Base-by-base conservation (phyloP, 345 rosid species). In the Syzygium aqueum region DNA sequence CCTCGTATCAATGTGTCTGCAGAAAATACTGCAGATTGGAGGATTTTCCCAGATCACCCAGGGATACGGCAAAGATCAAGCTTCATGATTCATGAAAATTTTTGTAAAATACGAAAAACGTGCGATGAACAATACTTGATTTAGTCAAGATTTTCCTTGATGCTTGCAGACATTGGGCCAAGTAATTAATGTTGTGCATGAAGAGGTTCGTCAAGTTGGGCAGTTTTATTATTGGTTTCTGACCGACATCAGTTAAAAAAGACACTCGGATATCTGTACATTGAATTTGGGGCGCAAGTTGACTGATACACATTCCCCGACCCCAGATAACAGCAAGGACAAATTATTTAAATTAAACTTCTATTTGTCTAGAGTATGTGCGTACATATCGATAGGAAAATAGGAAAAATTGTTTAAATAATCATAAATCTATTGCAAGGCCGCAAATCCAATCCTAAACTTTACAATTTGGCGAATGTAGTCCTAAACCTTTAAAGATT, bases 391-490 rank as follows among this genome's bases (percentile, higher is more conserved):
- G 4, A n/a, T n/a, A n/a, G n/a, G n/a, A n/a, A n/a, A n/a, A 54
- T 19, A 4, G 25, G 1, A 21, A 54, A 54, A 54, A 21, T 21
- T 54, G 4, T 5, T 23, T 11, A 30, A 30, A 17, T 30, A 16
- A 9, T 8, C 1, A 0, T 67, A 67, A 16, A 67, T 30, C 0
- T 8, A 67, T 67, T 67, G 2, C 8, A 30, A 4, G 12, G 2
- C 0, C 0, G 0, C 5, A 10, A 0, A 33, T 67, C 17, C 13
- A 17, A 0, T 17, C 1, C 0, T 17, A 57, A 57, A 25, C 4
- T 25, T 25, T 25, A 57, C 0, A 25, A 57, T 56, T 0, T 56
- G n/a, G 25, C 5, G 0, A 67, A 67, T 2, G 4, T 33, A 67
- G 3, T 67, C 78, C 19, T 1, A 30, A 33, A 17, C 22, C 1